Evolutionary conservation across 306 rosid genomes (phyloP).

Genomic region (Sicyos edulis): DNA sequence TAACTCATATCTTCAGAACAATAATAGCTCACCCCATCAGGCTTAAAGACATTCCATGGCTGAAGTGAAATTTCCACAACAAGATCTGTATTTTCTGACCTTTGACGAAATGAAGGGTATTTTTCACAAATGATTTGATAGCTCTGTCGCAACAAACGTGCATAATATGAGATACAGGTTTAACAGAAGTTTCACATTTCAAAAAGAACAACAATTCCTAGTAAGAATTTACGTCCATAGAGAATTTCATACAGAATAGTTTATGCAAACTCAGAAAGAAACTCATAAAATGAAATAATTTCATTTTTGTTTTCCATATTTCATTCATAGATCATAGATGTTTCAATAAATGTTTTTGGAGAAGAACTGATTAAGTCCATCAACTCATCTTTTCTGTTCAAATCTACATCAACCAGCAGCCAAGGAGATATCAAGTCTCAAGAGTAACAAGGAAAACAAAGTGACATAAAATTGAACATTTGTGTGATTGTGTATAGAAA

Average conservation of each 20-base stretch:
- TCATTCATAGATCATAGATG: no score
- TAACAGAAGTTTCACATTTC: neutral
- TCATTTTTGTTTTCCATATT: neutral
- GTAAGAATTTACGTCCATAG: no score
- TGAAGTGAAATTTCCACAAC: constrained; percentile 87
- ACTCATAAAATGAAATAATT: neutral
- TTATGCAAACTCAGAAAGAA: neutral
- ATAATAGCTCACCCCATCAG: constrained; percentile 68
- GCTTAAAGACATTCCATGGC: constrained; percentile 94
- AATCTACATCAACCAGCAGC: neutral
- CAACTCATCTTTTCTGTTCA: neutral
- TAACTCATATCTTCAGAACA: neutral
- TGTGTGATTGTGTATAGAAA: neutral
- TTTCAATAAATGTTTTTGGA: neutral
- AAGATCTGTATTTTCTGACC: constrained; percentile 93
- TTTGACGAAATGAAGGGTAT: constrained; percentile 88
- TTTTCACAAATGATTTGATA: constrained; percentile 80
- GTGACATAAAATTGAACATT: neutral
- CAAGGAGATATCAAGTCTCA: neutral
- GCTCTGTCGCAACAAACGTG: constrained; percentile 45
- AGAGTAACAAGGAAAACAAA: neutral
- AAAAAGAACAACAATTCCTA: neutral
- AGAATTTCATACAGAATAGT: neutral
- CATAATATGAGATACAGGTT: constrained; percentile 23
- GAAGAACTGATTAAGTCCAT: neutral